Base-by-base conservation (phyloP, 768 basidiomycete genomes). In the Tylopilus felleus region DNA sequence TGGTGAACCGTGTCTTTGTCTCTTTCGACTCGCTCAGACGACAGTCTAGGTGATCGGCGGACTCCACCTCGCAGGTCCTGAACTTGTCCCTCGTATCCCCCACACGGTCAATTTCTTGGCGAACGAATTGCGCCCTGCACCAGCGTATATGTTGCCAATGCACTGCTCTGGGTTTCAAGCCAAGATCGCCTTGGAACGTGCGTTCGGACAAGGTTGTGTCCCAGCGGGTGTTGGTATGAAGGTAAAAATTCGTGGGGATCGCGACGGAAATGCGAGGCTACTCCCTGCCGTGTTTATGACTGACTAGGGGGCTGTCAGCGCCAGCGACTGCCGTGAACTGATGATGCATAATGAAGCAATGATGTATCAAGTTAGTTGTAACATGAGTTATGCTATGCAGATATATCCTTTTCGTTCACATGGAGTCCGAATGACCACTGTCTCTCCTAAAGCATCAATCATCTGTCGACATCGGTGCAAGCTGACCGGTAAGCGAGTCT, bases 151-250 rank as follows among this genome's bases (percentile, higher is more conserved):
- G 43, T 74, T 93, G 0, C 91, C 90, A 0, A 87, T 93, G 83
- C 92, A 93, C 65, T 93, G 91, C 61, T 82, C 87, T 3, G 90
- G 90, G 5, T 89, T 92, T 63, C 76, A 78, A n/a, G 79, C 80
- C 33, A 91, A 93, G 67, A 66, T 89, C 8, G 87, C 84, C 2
- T 69, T 93, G 60, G 83, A 84, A 64, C 68, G 70, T 6, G 87
- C 79, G 3, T 75, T 94, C 17, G 90, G 90, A 21, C 81, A 88
- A 49, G 83, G 83, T 1, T 85, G 85, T 60, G 88, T 93, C 13
- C 88, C 90, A 0, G 86, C 83, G 4, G 89, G 89, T 6, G 84
- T 85, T 3, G 90, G 91, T 14, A 76, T 84, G 22, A 83, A 77
- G 57, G 77, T 90, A 5, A 75, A 83, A 5, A 63, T 92, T 35